Evolutionary conservation across 352 stramenopile genomes (phyloP), one percentile per base, ranked within the genome.

Genomic region (Thraustochytrium striatum): DNA sequence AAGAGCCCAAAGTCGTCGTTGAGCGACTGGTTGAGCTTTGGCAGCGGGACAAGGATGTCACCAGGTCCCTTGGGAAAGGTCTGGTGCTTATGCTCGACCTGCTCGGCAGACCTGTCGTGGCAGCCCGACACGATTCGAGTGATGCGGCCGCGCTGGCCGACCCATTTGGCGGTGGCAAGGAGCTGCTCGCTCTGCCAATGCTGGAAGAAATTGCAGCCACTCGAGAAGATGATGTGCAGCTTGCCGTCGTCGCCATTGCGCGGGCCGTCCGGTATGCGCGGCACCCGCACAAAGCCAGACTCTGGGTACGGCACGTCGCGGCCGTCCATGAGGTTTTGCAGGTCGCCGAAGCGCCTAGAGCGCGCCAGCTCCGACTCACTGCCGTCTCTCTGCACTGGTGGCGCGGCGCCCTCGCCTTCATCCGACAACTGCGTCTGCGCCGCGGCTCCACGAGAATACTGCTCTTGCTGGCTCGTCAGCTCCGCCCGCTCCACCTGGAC

Each of bases 1-100:
- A 65, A 80, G 30, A 80, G 70, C 3, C 70, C 70, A 80, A 80
- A 80, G 58, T 69, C 58, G 11, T 80, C 70, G 47, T 80, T 80
- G 8, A 75, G 35, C 28, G 70, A 80, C 32, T 57, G 55, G 36
- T 80, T 80, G 55, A 80, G 58, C 7, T 59, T 57, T 61, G 57
- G 33, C 5, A 80, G 13, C 16, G 70, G 70, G 25, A 80, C 70
- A 3, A 80, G 70, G 5, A 72, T 32, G 36, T 80, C 70, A 8
- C 79, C 79, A 13, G 79, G 79, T 16, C 70, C 70, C 16, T 61
- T 19, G 8, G 70, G 70, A 57, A 80, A 80, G n/a, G 70, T 80
- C 58, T 80, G 70, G 35, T 80, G 53, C 50, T 80, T 52, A 35
- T 80, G 70, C 3, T 19, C 3, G 8, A 80, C 70, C 16, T 32